Conservation (phyloP, 176 grass and related monocot species). For the Chrysopogon serrulatus region DNA sequence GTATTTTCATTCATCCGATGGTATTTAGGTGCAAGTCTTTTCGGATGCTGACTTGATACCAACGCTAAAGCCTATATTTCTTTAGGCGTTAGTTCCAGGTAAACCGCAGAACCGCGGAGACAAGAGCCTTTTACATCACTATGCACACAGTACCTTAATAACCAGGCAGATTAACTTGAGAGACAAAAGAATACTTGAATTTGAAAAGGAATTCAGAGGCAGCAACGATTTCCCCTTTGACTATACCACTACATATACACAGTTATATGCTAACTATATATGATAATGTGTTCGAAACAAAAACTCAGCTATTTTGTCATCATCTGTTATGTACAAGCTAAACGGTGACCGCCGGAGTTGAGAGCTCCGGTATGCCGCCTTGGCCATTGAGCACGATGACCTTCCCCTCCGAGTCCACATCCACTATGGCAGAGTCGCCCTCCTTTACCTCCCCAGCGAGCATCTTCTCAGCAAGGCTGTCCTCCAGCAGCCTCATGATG, state of each 20-base stretch:
- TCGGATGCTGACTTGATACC: no score
- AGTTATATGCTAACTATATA: slow-evolving; percentile 4
- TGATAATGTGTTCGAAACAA: not conserved
- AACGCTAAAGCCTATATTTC: no score
- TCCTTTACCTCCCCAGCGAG: slow-evolving; percentile 63
- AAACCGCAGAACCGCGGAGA: no score
- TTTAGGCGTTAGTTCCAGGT: no score
- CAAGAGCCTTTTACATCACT: not conserved
- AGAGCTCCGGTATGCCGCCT: slow-evolving; percentile 45
- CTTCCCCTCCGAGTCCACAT: slow-evolving; percentile 72
- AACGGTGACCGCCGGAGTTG: slow-evolving; percentile 38
- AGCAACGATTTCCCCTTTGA: not conserved
- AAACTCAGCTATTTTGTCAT: slow-evolving; percentile 9
- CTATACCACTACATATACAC: slow-evolving; percentile 24
- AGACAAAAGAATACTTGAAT: not conserved
- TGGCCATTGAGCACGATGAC: slow-evolving; percentile 62
- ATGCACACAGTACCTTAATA: not conserved
- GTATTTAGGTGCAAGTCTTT: no score
- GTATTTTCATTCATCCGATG: no score
- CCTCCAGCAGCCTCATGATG: slow-evolving; percentile 87
- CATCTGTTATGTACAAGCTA: slow-evolving; percentile 2
- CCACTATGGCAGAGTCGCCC: slow-evolving; percentile 74
- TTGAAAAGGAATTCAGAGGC: not conserved
- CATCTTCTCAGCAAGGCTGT: slow-evolving; percentile 80
- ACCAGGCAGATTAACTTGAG: not conserved